These are phyloP conservation scores for Botrytis sinoallii DNA, from an alignment of 2,329 filamentous ascomycete species.

Conservation along the genomic window DNA sequence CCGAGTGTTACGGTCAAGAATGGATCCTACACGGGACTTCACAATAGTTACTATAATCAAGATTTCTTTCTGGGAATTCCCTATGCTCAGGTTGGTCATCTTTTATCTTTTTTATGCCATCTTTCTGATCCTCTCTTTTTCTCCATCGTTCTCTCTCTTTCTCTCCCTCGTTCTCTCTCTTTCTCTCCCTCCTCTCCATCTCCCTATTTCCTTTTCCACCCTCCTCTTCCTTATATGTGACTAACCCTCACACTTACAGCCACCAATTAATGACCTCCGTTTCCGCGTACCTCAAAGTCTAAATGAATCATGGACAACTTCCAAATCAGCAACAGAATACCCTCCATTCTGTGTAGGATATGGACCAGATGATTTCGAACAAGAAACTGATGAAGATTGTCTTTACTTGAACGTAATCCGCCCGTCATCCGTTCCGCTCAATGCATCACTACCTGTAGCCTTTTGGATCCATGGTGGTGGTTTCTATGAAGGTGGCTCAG, in stretches of 20 bases:
- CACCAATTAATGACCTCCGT: slow-evolving; percentile 29
- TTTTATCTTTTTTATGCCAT: not conserved
- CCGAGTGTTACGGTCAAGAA: slow-evolving; percentile 27
- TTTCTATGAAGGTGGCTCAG: slow-evolving; percentile 38
- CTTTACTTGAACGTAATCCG: slow-evolving; percentile 54
- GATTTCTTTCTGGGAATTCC: slow-evolving; percentile 33
- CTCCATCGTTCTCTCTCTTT: not conserved
- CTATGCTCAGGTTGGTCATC: slow-evolving; percentile 24
- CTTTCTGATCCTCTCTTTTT: too few relatives aligned
- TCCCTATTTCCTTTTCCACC: not conserved
- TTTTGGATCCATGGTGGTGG: slow-evolving; percentile 55
- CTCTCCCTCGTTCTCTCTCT: not conserved
- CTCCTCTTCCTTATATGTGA: not conserved
- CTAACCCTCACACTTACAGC: slow-evolving; percentile 19
- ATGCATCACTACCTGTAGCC: slow-evolving; percentile 44
- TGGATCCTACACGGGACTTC: slow-evolving; percentile 28
- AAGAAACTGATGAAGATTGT: slow-evolving; percentile 46
- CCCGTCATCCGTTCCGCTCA: slow-evolving; percentile 35
- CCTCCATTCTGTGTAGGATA: slow-evolving; percentile 31
- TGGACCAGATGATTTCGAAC: slow-evolving; percentile 26
- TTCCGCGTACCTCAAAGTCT: slow-evolving; percentile 27
- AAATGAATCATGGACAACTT: slow-evolving; percentile 25
- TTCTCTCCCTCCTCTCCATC: not conserved
- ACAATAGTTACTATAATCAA: slow-evolving; percentile 28
- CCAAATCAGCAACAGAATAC: slow-evolving; percentile 24